A percentile compares a stretch with the other conserved stretches of the same genome.
These are phyloP conservation scores for Tanacetum coccineum DNA, from an alignment of 129 eudicot genomes.

Conservation along the genomic window DNA sequence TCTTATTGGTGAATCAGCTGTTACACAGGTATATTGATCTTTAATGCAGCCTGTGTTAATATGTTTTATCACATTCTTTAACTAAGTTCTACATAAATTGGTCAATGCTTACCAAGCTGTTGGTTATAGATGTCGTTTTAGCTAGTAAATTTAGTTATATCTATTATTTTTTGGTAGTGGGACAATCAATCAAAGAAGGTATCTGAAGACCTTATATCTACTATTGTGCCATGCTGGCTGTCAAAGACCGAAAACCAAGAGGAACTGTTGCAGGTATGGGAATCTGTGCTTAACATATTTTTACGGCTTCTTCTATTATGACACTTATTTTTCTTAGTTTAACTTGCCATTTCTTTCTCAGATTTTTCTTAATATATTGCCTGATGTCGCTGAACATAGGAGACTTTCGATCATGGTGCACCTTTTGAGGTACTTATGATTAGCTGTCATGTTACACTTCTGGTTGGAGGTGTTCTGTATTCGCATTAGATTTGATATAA, in stretches of 20 bases:
- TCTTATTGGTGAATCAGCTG: constrained; percentile 59
- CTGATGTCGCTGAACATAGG: constrained; percentile 71
- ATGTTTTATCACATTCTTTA: background rate
- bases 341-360: constrained; percentile 17
- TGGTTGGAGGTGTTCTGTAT: background rate
- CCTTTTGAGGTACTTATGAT: constrained; percentile 55
- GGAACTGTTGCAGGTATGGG: constrained; percentile 64
- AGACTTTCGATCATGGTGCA: constrained; percentile 61
- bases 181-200: constrained; percentile 69
- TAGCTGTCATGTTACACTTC: constrained; percentile 1
- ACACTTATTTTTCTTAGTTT: background rate
- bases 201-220: constrained; percentile 78
- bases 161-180: constrained; percentile 39
- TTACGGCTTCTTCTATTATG: background rate
- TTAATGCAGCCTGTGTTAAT: constrained; percentile 1
- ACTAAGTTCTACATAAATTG: too few species aligned
- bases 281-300: constrained; percentile 5
- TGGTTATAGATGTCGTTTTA: too few species aligned
- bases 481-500: background rate
- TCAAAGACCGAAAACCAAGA: constrained; percentile 43
- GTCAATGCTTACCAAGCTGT: too few species aligned
- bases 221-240: constrained; percentile 83
- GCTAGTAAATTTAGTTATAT: background rate
- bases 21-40: constrained; percentile 52
- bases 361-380: constrained; percentile 65